Percentiles rank a stretch among this genome's conserved stretches.
These are phyloP conservation scores for Meredithiella fracta DNA, from an alignment of 2,329 filamentous ascomycete species.

Conservation along the genomic window DNA sequence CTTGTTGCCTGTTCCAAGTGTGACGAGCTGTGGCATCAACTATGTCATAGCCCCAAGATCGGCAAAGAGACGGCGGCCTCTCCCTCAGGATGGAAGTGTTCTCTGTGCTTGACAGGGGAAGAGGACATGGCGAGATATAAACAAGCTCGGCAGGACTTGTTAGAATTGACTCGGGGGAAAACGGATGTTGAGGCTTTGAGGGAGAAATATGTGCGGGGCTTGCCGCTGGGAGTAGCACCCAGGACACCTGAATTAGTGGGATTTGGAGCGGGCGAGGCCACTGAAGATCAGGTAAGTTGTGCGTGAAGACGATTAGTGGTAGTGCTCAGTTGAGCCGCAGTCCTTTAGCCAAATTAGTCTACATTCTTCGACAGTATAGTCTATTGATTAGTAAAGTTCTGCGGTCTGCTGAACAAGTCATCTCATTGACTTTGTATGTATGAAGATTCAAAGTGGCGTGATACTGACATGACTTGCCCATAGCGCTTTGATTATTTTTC, in stretches of 20 bases:
- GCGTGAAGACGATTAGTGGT: not conserved
- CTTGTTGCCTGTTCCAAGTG: conserved; percentile 17
- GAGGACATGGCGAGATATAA: conserved; percentile 15
- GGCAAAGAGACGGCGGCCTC: conserved; percentile 11
- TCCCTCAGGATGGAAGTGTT: conserved; percentile 15
- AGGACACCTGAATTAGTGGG: conserved; percentile 25
- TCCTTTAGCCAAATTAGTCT: not conserved
- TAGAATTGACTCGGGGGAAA: conserved; percentile 15
- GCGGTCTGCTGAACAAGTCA: too few species aligned
- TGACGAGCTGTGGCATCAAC: conserved; percentile 18
- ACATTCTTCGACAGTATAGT: not conserved
- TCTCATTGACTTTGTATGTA: not conserved
- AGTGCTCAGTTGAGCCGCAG: not conserved
- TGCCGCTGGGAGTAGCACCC: conserved; percentile 22
- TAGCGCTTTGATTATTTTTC: conserved; percentile 27
- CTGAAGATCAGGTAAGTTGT: conserved; percentile 21
- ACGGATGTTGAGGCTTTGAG: conserved; percentile 21
- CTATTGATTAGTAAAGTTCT: too few species aligned
- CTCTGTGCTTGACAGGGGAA: conserved; percentile 15
- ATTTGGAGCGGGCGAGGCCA: conserved; percentile 23
- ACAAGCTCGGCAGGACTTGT: conserved; percentile 14
- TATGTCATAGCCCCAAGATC: conserved; percentile 17
- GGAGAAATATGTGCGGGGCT: conserved; percentile 20
- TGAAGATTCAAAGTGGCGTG: not conserved
- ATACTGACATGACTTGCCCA: conserved; percentile 9